phyloP scores from a whole-genome alignment of 169 alveolate species.

The Perkinsus chesapeaki region DNA sequence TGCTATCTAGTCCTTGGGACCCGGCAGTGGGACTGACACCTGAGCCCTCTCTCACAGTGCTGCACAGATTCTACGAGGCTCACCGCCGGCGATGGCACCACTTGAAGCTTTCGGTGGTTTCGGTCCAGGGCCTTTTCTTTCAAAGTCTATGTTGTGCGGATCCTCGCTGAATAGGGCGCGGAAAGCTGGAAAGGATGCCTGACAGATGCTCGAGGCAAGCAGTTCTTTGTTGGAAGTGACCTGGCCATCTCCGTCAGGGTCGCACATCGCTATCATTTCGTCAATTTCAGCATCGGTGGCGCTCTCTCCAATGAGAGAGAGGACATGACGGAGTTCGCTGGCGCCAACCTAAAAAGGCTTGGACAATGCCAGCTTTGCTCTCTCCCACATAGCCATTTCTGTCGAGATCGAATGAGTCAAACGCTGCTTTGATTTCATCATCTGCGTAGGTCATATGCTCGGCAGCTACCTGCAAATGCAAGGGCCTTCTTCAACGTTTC shows the following conservation, averaged over 20 bases:
- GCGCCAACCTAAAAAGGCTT: not conserved
- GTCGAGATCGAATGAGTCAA: not conserved
- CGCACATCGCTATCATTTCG: constrained; percentile 63
- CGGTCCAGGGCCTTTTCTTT: not conserved
- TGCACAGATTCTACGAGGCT: not conserved
- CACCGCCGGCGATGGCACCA: not conserved
- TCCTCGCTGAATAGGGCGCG: not conserved
- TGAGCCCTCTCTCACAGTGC: no score
- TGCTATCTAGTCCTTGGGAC: not conserved
- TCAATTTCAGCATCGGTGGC: constrained; percentile 57
- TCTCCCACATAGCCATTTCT: not conserved
- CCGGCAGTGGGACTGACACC: not conserved
- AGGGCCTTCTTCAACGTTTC: no score
- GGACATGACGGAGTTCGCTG: constrained; percentile 8
- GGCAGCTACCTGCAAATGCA: not conserved
- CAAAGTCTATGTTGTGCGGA: not conserved
- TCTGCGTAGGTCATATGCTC: not conserved
- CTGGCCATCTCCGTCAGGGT: constrained; percentile 58
- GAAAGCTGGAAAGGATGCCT: not conserved
- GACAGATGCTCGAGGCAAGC: not conserved
- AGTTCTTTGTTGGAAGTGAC: constrained; percentile 47
- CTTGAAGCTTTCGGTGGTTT: not conserved
- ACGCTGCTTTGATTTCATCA: not conserved
- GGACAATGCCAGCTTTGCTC: not conserved
- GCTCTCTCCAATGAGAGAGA: constrained; percentile 37